These are phyloP conservation scores for Penicillium waksmanii DNA, from an alignment of 495 filamentous ascomycete species.

Conservation along the genomic window DNA sequence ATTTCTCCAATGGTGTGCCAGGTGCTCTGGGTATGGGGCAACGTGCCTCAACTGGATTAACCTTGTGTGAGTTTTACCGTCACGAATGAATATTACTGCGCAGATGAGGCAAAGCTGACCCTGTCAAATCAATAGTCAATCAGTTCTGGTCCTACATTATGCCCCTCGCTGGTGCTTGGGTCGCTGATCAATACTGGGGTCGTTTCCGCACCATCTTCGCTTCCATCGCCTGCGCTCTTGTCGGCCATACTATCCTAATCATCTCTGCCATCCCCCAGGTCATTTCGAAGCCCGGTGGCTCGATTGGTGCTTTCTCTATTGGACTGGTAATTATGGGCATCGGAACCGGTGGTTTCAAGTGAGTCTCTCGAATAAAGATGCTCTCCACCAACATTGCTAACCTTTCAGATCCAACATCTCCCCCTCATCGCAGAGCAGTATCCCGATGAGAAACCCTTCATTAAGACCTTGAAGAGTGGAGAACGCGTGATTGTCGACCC, in stretches of 20 bases:
- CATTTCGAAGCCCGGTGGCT: slow-evolving; percentile 26
- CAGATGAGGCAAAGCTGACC: too few relatives aligned
- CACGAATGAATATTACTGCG: not conserved
- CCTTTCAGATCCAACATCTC: slow-evolving; percentile 63
- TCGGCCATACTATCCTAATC: slow-evolving; percentile 67
- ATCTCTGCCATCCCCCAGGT: slow-evolving; percentile 59
- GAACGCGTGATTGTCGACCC: slow-evolving; percentile 74
- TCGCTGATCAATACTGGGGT: slow-evolving; percentile 65
- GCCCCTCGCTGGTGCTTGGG: slow-evolving; percentile 68
- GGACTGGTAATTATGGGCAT: slow-evolving; percentile 62
- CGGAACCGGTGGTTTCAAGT: slow-evolving; percentile 64
- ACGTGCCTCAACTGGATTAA: slow-evolving; percentile 64
- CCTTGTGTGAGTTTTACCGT: slow-evolving; percentile 37
- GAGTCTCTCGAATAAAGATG: slow-evolving; percentile 17
- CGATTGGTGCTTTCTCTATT: slow-evolving; percentile 61
- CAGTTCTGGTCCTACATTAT: slow-evolving; percentile 75
- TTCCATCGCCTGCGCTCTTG: slow-evolving; percentile 57
- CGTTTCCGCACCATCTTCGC: slow-evolving; percentile 61
- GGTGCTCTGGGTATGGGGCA: slow-evolving; percentile 73
- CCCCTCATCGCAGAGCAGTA: slow-evolving; percentile 57
- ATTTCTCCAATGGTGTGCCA: slow-evolving; percentile 50
- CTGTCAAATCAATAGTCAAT: slow-evolving; percentile 52
- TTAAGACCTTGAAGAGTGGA: slow-evolving; percentile 53
- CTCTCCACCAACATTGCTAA: not conserved
- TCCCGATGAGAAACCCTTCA: slow-evolving; percentile 41